Evolutionary conservation across 257 asterid species (phyloP).

Genomic region (Galeopsis tetrahit): DNA sequence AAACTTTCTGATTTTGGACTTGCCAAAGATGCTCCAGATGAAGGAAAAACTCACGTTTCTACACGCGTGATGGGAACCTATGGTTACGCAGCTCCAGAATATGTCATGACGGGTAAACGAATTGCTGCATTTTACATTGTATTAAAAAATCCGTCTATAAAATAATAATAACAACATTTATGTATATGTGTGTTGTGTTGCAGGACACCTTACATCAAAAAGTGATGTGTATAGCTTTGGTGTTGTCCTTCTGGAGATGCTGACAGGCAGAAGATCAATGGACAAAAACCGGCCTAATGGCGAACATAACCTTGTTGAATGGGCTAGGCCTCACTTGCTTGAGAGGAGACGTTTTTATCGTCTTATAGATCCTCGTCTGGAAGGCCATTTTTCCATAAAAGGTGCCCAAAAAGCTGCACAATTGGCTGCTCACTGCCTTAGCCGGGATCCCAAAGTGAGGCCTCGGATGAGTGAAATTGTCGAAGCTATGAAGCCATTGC

Average conservation of each 20-base stretch:
- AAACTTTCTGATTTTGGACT: constrained; percentile 98
- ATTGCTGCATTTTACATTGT: neutral
- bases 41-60: constrained; percentile 94
- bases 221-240: constrained; percentile 96
- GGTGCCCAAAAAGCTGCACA: constrained; percentile 98
- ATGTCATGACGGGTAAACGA: constrained; percentile 89
- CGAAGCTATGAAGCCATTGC: constrained; percentile 82
- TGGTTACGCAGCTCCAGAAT: constrained; percentile 98
- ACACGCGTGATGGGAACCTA: constrained; percentile 99
- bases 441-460: constrained; percentile 79
- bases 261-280: constrained; percentile 95
- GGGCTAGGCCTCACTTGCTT: constrained; percentile 92
- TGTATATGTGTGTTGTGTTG: constrained; percentile 8
- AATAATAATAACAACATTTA: neutral
- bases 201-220: constrained; percentile 97
- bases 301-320: constrained; percentile 93
- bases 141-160: neutral
- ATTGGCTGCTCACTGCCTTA: constrained; percentile 84
- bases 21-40: constrained; percentile 98
- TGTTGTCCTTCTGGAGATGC: constrained; percentile 90
- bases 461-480: constrained; percentile 95
- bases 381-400: constrained; percentile 89
- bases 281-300: constrained; percentile 93
- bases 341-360: constrained; percentile 79
- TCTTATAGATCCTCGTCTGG: constrained; percentile 88